Evolutionary conservation across 148 eudicot genomes (phyloP).

Genomic region (Pouteria glomerata): DNA sequence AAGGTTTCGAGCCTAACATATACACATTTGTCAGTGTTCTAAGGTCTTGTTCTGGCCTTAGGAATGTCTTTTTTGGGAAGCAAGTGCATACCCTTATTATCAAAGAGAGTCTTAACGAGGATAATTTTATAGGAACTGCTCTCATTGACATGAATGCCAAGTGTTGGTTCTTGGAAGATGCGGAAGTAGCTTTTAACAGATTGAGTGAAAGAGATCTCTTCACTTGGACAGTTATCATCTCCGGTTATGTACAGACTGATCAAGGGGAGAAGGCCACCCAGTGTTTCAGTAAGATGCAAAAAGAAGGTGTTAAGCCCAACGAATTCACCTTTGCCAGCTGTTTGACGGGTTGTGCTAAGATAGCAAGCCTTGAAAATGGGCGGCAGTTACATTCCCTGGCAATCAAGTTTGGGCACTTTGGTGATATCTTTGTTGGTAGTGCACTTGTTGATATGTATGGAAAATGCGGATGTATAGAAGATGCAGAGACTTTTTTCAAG

Average conservation of each 20-base stretch:
- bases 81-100: conserved; percentile 40
- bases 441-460: conserved; percentile 46
- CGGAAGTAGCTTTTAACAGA: conserved; percentile 19
- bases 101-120: conserved; percentile 19
- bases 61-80: conserved; percentile 26
- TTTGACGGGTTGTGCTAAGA: conserved; percentile 35
- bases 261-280: conserved; percentile 37
- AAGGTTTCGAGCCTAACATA: conserved; percentile 37
- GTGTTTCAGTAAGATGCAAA: conserved; percentile 36
- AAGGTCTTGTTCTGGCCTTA: conserved; percentile 35
- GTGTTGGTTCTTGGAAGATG: conserved; percentile 26
- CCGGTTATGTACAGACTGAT: conserved; percentile 34
- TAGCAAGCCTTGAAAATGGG: conserved; percentile 36
- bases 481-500: conserved; percentile 29
- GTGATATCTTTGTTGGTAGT: conserved; percentile 37
- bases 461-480: conserved; percentile 43
- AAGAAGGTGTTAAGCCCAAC: conserved; percentile 35
- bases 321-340: conserved; percentile 43
- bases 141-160: conserved; percentile 48
- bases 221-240: conserved; percentile 39
- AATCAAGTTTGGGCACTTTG: conserved; percentile 32
- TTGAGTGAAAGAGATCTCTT: conserved; percentile 31
- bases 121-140: conserved; percentile 31
- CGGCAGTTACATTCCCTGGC: conserved; percentile 33
- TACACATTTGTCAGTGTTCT: conserved; percentile 33